These are phyloP conservation scores for Pisolithus albus DNA, from an alignment of 768 basidiomycete genomes.

Conservation along the genomic window DNA sequence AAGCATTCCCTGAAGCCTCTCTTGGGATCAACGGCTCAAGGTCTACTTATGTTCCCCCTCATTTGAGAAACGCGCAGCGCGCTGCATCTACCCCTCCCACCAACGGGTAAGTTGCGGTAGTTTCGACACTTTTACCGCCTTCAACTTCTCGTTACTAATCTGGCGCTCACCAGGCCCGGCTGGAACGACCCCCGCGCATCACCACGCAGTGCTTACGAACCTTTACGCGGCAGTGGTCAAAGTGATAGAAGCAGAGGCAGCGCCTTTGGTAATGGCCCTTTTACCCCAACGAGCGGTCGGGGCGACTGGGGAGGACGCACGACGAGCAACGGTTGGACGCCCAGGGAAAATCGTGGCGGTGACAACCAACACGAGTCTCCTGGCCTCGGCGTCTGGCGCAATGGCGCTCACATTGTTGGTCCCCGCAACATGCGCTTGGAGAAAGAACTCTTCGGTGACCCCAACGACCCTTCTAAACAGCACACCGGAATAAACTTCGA, in stretches of 20 bases:
- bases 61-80: conserved; percentile 81
- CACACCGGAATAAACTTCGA: conserved; percentile 99
- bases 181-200: conserved; percentile 72
- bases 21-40: conserved; percentile 64
- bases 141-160: conserved; percentile 11
- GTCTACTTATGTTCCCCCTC: conserved; percentile 85
- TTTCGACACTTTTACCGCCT: conserved; percentile 7
- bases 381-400: conserved; percentile 70
- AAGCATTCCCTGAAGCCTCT: conserved; percentile 43
- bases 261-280: conserved; percentile 36
- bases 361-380: conserved; percentile 40
- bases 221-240: conserved; percentile 34
- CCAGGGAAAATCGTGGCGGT: conserved; percentile 22
- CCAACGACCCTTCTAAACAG: conserved; percentile 77
- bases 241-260: conserved; percentile 30
- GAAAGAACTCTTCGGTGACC: conserved; percentile 93
- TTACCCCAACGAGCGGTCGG: conserved; percentile 31
- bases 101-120: conserved; percentile 45
- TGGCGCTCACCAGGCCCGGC: conserved; percentile 44
- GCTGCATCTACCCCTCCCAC: conserved; percentile 53
- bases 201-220: conserved; percentile 44
- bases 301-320: conserved; percentile 38
- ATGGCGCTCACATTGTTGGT: conserved; percentile 83
- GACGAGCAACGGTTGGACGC: conserved; percentile 34
- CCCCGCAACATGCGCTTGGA: conserved; percentile 81